Percentiles rank a stretch among this genome's conserved stretches.
Evolutionary conservation across 73 alveolate species (phyloP).

Genomic region (Symbiodinium natans): DNA sequence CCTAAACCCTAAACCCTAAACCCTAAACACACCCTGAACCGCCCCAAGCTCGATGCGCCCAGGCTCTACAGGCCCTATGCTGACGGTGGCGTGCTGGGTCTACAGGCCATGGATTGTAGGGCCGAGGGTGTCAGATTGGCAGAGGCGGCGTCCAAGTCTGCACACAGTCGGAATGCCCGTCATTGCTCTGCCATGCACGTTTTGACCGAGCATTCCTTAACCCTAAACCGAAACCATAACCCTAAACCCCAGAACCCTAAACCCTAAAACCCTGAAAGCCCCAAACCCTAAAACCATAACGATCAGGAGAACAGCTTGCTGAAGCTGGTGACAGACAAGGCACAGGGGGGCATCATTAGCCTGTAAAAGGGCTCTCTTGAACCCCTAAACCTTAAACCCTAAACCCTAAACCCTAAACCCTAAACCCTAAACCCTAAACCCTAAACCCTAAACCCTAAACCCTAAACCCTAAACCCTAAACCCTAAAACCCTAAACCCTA

Average conservation of each 20-base stretch:
- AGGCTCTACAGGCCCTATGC: slow-evolving; percentile 92
- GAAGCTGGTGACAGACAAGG: slow-evolving; percentile 91
- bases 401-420: slow-evolving; percentile 5
- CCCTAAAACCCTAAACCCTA: not conserved
- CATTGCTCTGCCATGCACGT: too few species aligned
- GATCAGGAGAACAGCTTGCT: slow-evolving; percentile 90
- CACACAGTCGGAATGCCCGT: too few species aligned
- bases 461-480: not conserved
- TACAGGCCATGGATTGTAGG: not conserved
- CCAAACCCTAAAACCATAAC: too few species aligned
- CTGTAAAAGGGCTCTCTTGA: too few species aligned
- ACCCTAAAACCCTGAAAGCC: too few species aligned
- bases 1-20: too few species aligned
- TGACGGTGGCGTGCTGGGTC: slow-evolving; percentile 91
- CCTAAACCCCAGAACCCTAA: too few species aligned
- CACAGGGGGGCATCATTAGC: not conserved
- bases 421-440: not conserved
- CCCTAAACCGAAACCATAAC: too few species aligned
- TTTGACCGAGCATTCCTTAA: too few species aligned
- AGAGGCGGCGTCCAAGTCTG: too few species aligned
- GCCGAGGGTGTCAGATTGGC: not conserved
- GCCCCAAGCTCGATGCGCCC: not conserved
- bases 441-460: not conserved
- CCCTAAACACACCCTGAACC: too few species aligned
- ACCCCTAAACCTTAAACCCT: not conserved